phyloP scores from a whole-genome alignment of 2,329 filamentous ascomycete species.

The Alternaria novae-zelandiae region DNA sequence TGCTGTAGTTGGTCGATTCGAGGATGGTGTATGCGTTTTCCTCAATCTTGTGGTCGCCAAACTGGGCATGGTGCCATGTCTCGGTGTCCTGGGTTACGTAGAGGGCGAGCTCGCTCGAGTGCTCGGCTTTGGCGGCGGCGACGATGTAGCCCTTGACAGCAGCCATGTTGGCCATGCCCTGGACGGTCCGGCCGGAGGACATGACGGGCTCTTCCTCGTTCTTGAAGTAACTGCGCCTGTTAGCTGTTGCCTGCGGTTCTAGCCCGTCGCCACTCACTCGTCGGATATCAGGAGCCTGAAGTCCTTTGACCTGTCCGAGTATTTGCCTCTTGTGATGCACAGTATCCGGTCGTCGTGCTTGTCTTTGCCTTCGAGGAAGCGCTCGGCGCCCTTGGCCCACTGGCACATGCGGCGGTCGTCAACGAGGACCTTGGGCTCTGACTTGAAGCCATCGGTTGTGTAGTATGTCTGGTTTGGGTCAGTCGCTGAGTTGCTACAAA shows the following conservation, averaged over 20 bases:
- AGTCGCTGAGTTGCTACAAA: conserved; percentile 2
- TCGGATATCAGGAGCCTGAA: conserved; percentile 83
- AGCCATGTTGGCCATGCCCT: conserved; percentile 81
- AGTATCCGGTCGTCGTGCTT: conserved; percentile 74
- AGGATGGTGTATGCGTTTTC: conserved; percentile 88
- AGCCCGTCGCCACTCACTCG: conserved; percentile 49
- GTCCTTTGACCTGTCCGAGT: conserved; percentile 73
- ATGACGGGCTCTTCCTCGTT: conserved; percentile 75
- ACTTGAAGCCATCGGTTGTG: conserved; percentile 84
- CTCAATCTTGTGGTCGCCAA: conserved; percentile 83
- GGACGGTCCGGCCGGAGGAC: conserved; percentile 73
- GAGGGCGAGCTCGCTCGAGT: conserved; percentile 88
- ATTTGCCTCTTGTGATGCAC: conserved; percentile 78
- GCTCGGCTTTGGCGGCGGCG: conserved; percentile 77
- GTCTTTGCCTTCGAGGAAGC: conserved; percentile 72
- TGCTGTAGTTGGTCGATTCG: conserved; percentile 96
- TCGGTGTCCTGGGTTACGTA: conserved; percentile 85
- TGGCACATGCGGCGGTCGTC: conserved; percentile 76
- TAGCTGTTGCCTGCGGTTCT: conserved; percentile 11
- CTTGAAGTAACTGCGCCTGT: conserved; percentile 66
- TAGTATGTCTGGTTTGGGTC: conserved; percentile 62
- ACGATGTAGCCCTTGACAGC: conserved; percentile 86
- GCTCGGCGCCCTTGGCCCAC: conserved; percentile 80
- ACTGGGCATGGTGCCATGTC: conserved; percentile 90
- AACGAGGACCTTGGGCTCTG: conserved; percentile 68